Base-by-base conservation (phyloP, 495 filamentous ascomycete species). In the Tuber indicum region DNA sequence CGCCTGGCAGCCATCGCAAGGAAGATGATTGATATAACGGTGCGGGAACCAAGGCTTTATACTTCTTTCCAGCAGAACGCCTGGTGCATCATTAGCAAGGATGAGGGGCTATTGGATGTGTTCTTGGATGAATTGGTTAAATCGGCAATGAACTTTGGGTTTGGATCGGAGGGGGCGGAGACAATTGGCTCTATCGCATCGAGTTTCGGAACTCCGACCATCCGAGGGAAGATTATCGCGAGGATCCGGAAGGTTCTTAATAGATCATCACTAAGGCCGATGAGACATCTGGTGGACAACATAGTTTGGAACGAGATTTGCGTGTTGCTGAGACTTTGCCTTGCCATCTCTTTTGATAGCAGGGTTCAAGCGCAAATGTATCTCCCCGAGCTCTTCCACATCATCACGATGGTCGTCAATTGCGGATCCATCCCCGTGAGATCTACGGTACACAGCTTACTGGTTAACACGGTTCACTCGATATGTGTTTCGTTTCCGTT, bases 371-470 rank as follows among this genome's bases (percentile, higher is more conserved):
- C 89, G 19, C 89, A 91, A 82, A 84, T 90, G 49, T 91, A 88
- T 74, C 84, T 91, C 19, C 89, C 90, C 8, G 90, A 91, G 82
- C 86, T 91, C 72, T 91, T 91, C 83, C 90, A 91, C 84, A 84
- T 90, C 72, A 88, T 91, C 75, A 91, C 89, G 1, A 90, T 91
- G 88, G 86, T 90, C 19, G 88, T 89, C 43, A 91, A 90, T 78
- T 89, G 87, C 36, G 90, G 90, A 49, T 82, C 86, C 26, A 81
- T 86, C n/a, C 86, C 87, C 21, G 85, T 90, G 17, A 84, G 89
- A 71, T 82, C 88, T 16, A 84, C 87, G 9, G 89, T 91, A 23
- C 89, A 91, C 76, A 86, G 88, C 73, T 83, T 91, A 62, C 83
- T 91, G 26, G 86, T 91, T 76, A 91, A 91, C 81, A 87, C 89